Percentiles rank a stretch among this genome's conserved stretches.
These are phyloP conservation scores for Stephania cephalantha DNA, from an alignment of 164 flowering plant species.

Conservation along the genomic window DNA sequence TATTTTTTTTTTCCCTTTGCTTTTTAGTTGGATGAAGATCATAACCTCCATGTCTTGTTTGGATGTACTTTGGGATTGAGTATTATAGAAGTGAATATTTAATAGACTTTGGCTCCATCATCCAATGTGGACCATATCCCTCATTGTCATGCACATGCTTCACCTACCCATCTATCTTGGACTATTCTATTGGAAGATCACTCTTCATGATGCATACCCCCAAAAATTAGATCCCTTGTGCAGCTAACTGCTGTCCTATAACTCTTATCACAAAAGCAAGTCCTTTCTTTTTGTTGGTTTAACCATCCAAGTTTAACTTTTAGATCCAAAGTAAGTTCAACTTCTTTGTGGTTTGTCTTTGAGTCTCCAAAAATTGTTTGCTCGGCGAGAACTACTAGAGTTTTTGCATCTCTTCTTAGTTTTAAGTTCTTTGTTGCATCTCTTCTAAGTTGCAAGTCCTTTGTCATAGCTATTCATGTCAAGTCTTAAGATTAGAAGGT, in stretches of 20 bases:
- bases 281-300: neutral
- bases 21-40: slow-evolving; percentile 7
- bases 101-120: slow-evolving; percentile 3
- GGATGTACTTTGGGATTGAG: neutral
- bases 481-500: neutral
- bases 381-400: neutral
- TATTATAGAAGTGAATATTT: slow-evolving; percentile 1
- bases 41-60: neutral
- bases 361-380: neutral
- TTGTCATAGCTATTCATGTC: neutral
- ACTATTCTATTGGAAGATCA: neutral
- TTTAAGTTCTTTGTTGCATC: neutral
- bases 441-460: neutral
- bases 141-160: slow-evolving; percentile 9
- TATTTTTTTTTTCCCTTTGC: neutral
- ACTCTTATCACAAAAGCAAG: neutral
- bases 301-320: neutral
- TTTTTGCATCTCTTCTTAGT: too few species aligned
- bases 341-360: neutral
- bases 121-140: slow-evolving; percentile 9
- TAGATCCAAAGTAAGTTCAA: neutral
- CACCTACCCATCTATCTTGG: slow-evolving; percentile 4
- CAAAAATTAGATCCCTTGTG: neutral
- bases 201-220: neutral
- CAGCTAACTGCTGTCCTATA: neutral